Conservation (phyloP, 2,329 filamentous ascomycete species). For the Sporothrix curviconia region DNA sequence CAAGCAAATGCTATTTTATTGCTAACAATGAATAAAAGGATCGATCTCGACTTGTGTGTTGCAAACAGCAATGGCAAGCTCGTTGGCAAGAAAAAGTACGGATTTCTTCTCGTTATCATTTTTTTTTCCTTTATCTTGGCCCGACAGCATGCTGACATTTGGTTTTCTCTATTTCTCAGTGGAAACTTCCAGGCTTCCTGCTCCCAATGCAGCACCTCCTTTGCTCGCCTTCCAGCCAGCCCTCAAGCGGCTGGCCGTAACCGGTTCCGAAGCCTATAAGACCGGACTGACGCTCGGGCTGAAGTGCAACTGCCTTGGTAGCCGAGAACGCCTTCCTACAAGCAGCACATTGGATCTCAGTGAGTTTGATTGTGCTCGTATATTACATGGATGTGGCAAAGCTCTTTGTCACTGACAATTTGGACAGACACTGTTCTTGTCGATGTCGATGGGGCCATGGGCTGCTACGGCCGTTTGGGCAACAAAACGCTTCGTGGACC, state of each 20-base stretch:
- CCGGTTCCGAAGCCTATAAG: background rate
- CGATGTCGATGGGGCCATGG: constrained; percentile 32
- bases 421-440: constrained; percentile 32
- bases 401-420: no score
- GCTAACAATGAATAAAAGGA: constrained; percentile 22
- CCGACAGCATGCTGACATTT: background rate
- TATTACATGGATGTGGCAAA: background rate
- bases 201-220: constrained; percentile 16
- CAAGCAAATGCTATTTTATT: no score
- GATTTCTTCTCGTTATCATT: no score
- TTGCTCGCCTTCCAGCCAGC: background rate
- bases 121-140: no score
- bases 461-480: constrained; percentile 33
- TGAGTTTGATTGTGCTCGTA: constrained; percentile 11
- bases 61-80: constrained; percentile 24
- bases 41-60: constrained; percentile 30
- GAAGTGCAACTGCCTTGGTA: constrained; percentile 22
- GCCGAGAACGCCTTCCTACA: background rate
- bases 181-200: constrained; percentile 23
- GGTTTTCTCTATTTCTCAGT: constrained; percentile 12
- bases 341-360: constrained; percentile 22
- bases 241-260: background rate
- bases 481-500: constrained; percentile 26
- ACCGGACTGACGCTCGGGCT: constrained; percentile 19
- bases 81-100: constrained; percentile 19